Evolutionary conservation across 345 rosid species (phyloP).

Genomic region (Lepidium sativum): DNA sequence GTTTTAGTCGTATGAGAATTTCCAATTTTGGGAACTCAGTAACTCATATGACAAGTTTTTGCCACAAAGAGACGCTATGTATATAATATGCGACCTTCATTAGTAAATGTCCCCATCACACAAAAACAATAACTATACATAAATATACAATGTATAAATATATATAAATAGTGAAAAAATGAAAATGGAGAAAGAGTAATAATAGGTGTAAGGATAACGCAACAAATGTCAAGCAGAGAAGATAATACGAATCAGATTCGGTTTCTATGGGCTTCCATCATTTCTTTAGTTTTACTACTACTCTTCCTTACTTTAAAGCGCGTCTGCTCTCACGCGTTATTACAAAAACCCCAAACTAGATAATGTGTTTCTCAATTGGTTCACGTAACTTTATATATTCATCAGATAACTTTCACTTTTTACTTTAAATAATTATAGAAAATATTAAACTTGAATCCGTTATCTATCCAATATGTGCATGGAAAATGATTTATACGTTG

Average conservation of each 20-base stretch:
- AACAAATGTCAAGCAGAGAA: slow-evolving; percentile 22
- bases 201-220: slow-evolving; percentile 16
- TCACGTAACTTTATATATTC: slow-evolving; percentile 15
- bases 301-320: slow-evolving; percentile 3
- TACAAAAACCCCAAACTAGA: slow-evolving; percentile 5
- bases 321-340: slow-evolving; percentile 12
- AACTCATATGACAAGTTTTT: neutral
- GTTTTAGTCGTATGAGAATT: neutral
- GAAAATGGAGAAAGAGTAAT: slow-evolving; percentile 1
- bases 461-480: slow-evolving; percentile 1
- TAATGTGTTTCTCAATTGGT: neutral
- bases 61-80: slow-evolving; percentile 3
- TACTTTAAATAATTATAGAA: neutral
- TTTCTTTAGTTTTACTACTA: slow-evolving; percentile 14
- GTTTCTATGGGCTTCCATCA: slow-evolving; percentile 24
- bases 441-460: neutral
- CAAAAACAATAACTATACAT: neutral
- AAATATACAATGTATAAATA: neutral
- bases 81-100: neutral
- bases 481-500: slow-evolving; percentile 13
- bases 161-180: neutral
- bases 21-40: slow-evolving; percentile 3
- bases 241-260: slow-evolving; percentile 28
- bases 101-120: slow-evolving; percentile 6
- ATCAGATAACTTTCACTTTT: neutral